Evolutionary conservation across 2,329 filamentous ascomycete species (phyloP).

Genomic region (Penicillium italicum): DNA sequence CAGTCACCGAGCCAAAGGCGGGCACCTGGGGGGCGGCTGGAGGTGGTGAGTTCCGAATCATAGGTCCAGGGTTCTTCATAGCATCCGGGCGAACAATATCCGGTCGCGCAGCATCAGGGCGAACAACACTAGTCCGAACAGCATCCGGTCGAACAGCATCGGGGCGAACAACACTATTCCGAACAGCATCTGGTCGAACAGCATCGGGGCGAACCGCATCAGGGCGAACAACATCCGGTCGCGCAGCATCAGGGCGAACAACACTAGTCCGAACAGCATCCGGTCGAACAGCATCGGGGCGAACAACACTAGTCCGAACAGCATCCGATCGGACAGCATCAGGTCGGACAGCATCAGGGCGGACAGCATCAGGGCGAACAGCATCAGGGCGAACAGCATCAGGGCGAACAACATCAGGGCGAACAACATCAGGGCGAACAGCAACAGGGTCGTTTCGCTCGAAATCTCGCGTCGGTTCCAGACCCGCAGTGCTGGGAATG

Average conservation of each 20-base stretch:
- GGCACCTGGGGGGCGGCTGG: conserved; percentile 43
- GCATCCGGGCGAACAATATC: too few relatives aligned
- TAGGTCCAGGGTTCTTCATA: conserved; percentile 25
- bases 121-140: background rate
- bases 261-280: too few relatives aligned
- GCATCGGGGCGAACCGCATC: conserved; percentile 11
- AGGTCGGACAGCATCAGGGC: conserved; percentile 20
- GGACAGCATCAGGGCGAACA: conserved; percentile 16
- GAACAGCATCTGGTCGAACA: conserved; percentile 16
- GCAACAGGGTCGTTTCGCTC: conserved; percentile 3
- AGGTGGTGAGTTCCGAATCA: conserved; percentile 35
- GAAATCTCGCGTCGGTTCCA: conserved; percentile 33
- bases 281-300: background rate
- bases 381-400: conserved; percentile 11
- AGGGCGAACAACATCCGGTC: conserved; percentile 15
- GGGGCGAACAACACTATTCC: conserved; percentile 18
- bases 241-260: conserved; percentile 23
- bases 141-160: background rate
- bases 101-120: background rate
- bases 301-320: background rate
- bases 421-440: conserved; percentile 23
- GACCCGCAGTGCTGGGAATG: conserved; percentile 11
- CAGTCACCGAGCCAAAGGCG: conserved; percentile 40
- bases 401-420: conserved; percentile 15
- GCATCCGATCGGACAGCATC: background rate